A percentile compares a stretch with the other conserved stretches of the same genome.
phyloP scores from a whole-genome alignment of 2,329 filamentous ascomycete genomes.

The Xylaria polymorpha region DNA sequence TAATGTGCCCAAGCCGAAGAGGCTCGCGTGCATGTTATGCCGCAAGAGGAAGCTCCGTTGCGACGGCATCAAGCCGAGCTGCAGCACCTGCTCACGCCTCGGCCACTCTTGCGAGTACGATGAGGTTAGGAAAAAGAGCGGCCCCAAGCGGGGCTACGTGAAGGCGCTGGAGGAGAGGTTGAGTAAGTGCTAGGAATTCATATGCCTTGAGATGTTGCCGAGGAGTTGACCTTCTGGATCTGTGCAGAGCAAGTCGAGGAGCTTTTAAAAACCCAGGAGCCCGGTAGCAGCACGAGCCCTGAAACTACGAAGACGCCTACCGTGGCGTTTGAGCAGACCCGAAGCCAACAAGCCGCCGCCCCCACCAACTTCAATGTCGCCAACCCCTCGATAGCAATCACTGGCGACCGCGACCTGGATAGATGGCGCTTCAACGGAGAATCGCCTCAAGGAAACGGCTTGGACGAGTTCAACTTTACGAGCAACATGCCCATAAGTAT shows the following conservation, averaged over 20 bases:
- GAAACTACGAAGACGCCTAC: conserved; percentile 53
- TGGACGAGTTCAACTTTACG: conserved; percentile 71
- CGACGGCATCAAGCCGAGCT: conserved; percentile 85
- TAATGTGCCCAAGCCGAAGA: conserved; percentile 81
- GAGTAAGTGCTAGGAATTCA: conserved; percentile 67
- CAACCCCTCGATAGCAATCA: conserved; percentile 61
- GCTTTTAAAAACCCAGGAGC: conserved; percentile 82
- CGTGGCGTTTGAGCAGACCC: conserved; percentile 50
- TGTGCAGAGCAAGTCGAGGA: conserved; percentile 89
- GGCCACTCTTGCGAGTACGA: conserved; percentile 91
- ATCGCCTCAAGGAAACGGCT: conserved; percentile 57
- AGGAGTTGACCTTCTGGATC: conserved; percentile 37
- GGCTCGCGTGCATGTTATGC: conserved; percentile 94
- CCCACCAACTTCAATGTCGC: conserved; percentile 56
- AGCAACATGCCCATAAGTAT: conserved; percentile 62
- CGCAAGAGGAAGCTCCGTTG: conserved; percentile 92
- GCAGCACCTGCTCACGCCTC: conserved; percentile 87
- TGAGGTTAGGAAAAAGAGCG: conserved; percentile 92
- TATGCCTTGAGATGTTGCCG: not conserved
- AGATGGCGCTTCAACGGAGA: conserved; percentile 67
- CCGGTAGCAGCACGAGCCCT: conserved; percentile 51
- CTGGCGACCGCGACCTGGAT: conserved; percentile 62
- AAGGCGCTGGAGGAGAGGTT: conserved; percentile 93
- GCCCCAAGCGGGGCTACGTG: conserved; percentile 93
- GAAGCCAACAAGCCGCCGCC: conserved; percentile 50